Base-by-base conservation (phyloP, 2,329 filamentous ascomycete species). In the Trichoderma sp. region DNA sequence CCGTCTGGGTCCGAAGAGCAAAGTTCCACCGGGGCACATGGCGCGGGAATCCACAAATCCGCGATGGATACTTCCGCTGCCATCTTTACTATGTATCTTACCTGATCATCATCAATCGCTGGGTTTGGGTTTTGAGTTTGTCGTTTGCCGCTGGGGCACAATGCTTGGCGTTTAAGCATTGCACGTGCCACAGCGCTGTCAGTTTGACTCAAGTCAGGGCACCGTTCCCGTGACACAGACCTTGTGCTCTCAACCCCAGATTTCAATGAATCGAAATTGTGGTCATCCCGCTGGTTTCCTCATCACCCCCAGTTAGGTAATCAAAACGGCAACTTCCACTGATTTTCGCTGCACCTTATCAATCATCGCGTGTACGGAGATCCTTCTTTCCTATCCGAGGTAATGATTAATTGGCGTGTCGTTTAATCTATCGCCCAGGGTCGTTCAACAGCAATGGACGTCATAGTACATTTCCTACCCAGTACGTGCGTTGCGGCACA, bases 11-110 rank as follows among this genome's bases (percentile, higher is more conserved):
- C 56, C 24, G 36, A 34, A 15, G 8, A n/a, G 39, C 39, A 43
- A 43, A 43, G 65, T 32, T 47, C 53, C 53, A 68, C 65, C 36
- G 15, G 34, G 36, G 24, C 65, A 60, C 65, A 60, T 68, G 65
- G 65, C 36, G 24, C 36, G 65, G 56, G 56, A 68, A 60, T 60
- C 65, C 65, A 68, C 65, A 43, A 47, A 15, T 53, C 47, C 47
- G 47, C 6, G 47, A 24, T 53, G 47, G 47, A 51, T 11, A 53
- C 47, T 24, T 53, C 47, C 56, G 15, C 56, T 57, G 24, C 56
- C 18, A 32, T 11, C 34, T 36, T 36, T 15, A 36, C 34, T 36
- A 36, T 18, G 3, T n/a, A 15, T 21, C 26, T 60, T 30, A 18
- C 26, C 26, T n/a, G 18, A 24, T 51, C 39, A 47, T 51, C 36